Percentiles rank a stretch among this genome's conserved stretches.
Evolutionary conservation across 805 yeast species (phyloP).

Genomic region (Nakazawaea peltata): DNA sequence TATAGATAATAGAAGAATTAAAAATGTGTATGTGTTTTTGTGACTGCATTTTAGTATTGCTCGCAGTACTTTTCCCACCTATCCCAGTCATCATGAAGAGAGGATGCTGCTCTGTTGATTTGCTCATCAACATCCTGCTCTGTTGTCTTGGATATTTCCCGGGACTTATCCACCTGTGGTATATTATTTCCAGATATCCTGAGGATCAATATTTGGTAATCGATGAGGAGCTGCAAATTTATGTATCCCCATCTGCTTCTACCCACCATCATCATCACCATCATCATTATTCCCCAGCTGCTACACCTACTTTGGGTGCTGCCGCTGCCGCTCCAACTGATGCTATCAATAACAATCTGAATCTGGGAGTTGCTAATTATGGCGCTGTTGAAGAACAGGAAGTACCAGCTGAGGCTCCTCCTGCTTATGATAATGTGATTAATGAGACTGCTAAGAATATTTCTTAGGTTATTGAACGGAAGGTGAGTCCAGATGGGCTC

Average conservation of each 20-base stretch:
- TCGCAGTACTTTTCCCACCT: slow-evolving; percentile 73
- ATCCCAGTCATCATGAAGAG: slow-evolving; percentile 68
- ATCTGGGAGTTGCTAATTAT: slow-evolving; percentile 6
- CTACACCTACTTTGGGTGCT: background rate
- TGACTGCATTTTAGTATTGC: slow-evolving; percentile 59
- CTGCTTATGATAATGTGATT: slow-evolving; percentile 28
- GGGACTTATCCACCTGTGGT: slow-evolving; percentile 62
- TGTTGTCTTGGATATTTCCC: slow-evolving; percentile 62
- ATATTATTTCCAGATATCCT: slow-evolving; percentile 53
- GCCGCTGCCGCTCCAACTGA: slow-evolving; percentile 5
- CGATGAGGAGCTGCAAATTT: slow-evolving; percentile 12
- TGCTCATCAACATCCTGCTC: slow-evolving; percentile 54
- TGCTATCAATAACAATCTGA: background rate
- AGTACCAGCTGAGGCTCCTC: slow-evolving; percentile 23
- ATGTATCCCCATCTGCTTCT: slow-evolving; percentile 11
- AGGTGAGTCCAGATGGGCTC: no score
- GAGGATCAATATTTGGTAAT: slow-evolving; percentile 9
- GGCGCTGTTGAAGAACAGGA: slow-evolving; percentile 8
- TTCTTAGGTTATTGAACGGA: no score
- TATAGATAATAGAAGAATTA: no score
- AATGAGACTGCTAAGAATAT: slow-evolving; percentile 20
- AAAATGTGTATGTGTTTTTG: slow-evolving; percentile 25
- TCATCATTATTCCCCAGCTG: slow-evolving; percentile 11
- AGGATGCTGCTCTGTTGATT: slow-evolving; percentile 67
- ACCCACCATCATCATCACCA: slow-evolving; percentile 7